A percentile compares a stretch with the other conserved stretches of the same genome.
Conservation (phyloP, 1,139 yeast species). For the Debaryomycetaceae sp. region DNA sequence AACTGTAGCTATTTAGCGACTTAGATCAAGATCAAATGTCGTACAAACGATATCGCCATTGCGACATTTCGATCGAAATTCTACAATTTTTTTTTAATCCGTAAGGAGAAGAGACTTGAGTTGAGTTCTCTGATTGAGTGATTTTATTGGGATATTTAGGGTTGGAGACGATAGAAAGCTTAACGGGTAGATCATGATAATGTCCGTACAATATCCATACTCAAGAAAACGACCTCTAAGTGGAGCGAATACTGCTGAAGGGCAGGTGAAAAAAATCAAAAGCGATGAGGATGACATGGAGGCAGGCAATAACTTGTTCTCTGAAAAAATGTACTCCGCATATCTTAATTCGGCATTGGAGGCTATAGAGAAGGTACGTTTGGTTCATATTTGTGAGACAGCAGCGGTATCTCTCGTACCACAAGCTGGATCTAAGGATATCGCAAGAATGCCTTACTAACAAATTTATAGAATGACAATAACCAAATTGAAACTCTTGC, state of each 20-base stretch:
- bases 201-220: constrained; percentile 30
- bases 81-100: background rate
- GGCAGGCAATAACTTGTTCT: constrained; percentile 22
- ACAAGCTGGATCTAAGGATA: background rate
- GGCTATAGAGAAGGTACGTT: constrained; percentile 60
- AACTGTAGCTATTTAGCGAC: no score
- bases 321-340: constrained; percentile 59
- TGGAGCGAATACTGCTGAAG: constrained; percentile 5
- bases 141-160: background rate
- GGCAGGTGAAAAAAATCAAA: constrained; percentile 9
- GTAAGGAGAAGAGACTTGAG: background rate
- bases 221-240: constrained; percentile 21
- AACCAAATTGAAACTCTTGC: constrained; percentile 35
- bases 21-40: background rate
- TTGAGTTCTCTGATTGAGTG: background rate
- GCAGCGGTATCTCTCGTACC: background rate
- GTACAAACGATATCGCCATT: background rate
- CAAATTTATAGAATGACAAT: constrained; percentile 29
- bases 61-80: background rate
- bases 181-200: constrained; percentile 17
- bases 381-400: constrained; percentile 6
- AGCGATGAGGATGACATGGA: constrained; percentile 3
- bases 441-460: constrained; percentile 14
- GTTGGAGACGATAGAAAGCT: background rate
- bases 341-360: constrained; percentile 68